These are phyloP conservation scores for Dimocarpus longan DNA, from an alignment of 345 rosid genomes.

Conservation along the genomic window DNA sequence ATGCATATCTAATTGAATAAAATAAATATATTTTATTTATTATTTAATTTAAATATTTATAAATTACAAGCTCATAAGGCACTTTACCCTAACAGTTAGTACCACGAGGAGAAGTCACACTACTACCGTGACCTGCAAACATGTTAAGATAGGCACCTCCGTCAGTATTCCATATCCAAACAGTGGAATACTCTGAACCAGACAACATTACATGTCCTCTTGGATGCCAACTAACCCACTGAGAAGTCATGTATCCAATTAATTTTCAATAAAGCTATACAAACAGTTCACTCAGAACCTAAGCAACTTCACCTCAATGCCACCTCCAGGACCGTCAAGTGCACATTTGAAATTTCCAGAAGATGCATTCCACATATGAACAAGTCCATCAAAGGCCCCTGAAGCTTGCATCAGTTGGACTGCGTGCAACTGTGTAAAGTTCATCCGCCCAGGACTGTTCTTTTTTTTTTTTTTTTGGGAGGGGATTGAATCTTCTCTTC, in stretches of 20 bases:
- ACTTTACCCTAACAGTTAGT: no score
- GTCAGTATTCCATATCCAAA: conserved; percentile 99
- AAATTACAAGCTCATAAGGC: no score
- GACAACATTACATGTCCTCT: conserved; percentile 85
- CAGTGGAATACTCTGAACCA: conserved; percentile 77
- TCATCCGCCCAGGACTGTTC: conserved; percentile 55
- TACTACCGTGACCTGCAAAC: conserved; percentile 76
- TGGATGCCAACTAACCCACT: conserved; percentile 99
- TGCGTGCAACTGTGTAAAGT: conserved; percentile 73
- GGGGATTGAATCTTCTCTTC: not conserved
- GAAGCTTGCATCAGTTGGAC: conserved; percentile 80
- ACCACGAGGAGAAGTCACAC: conserved; percentile 89
- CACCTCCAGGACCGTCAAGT: conserved; percentile 73
- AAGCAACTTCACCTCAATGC: conserved; percentile 60
- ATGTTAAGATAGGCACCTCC: conserved; percentile 62
- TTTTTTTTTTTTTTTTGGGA: conserved; percentile 6
- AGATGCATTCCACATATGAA: conserved; percentile 71
- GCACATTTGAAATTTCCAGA: conserved; percentile 58
- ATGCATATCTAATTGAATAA: no score
- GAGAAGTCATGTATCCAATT: conserved; percentile 27
- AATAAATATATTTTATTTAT: no score
- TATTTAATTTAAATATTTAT: no score
- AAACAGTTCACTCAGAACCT: conserved; percentile 4
- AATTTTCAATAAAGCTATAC: not conserved
- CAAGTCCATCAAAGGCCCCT: conserved; percentile 76